Evolutionary conservation across 495 filamentous ascomycete species (phyloP).

Genomic region (Penicillium diatomitis): DNA sequence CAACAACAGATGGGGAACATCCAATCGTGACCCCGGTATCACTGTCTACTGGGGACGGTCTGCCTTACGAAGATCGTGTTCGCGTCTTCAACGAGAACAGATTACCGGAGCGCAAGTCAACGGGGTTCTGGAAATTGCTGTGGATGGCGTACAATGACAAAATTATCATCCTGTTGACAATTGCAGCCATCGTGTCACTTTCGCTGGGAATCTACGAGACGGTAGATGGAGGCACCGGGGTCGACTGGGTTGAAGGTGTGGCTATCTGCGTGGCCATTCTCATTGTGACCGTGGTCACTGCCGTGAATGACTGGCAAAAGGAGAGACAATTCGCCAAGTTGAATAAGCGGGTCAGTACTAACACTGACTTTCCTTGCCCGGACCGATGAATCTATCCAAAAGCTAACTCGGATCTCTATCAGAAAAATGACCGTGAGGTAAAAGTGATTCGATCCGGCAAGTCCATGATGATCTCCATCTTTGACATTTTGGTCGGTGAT

Average conservation of each 20-base stretch:
- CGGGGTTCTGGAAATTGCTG: constrained; percentile 61
- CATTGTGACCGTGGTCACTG: constrained; percentile 67
- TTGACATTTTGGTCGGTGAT: constrained; percentile 64
- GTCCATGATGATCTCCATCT: constrained; percentile 60
- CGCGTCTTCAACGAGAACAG: constrained; percentile 66
- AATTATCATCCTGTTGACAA: constrained; percentile 65
- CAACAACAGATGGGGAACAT: too few species aligned
- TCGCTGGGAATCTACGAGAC: constrained; percentile 65
- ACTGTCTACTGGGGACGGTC: constrained; percentile 11
- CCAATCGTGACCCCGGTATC: not conserved
- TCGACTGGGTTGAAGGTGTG: constrained; percentile 76
- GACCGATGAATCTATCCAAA: too few species aligned
- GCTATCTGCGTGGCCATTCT: constrained; percentile 69
- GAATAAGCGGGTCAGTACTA: constrained; percentile 49
- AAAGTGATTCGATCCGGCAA: constrained; percentile 71
- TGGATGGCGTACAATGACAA: constrained; percentile 88
- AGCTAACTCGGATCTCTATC: not conserved
- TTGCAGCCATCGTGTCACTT: constrained; percentile 64
- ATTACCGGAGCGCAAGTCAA: constrained; percentile 64
- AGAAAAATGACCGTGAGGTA: constrained; percentile 72
- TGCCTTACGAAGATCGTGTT: constrained; percentile 54
- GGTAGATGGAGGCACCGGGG: constrained; percentile 32
- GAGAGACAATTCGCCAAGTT: constrained; percentile 71
- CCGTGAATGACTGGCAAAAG: constrained; percentile 70
- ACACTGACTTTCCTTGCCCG: too few species aligned